phyloP scores from a whole-genome alignment of 768 basidiomycete genomes.

The Suillus subalutaceus region DNA sequence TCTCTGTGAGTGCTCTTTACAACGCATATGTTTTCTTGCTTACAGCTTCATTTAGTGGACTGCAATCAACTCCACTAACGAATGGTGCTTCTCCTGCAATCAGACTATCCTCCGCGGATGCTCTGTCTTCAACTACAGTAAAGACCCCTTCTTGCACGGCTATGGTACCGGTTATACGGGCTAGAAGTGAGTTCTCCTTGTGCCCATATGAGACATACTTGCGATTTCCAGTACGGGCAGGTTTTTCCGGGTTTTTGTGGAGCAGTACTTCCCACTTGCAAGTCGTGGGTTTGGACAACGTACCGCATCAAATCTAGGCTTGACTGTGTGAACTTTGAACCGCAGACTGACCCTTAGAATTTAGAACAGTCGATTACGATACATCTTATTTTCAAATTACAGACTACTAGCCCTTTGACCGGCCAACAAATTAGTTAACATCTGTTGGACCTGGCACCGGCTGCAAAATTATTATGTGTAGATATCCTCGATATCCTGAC shows the following conservation, averaged over 20 bases:
- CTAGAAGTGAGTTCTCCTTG: not conserved
- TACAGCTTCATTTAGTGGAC: slow-evolving; percentile 9
- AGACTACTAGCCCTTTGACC: not conserved
- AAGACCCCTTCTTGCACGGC: slow-evolving; percentile 12
- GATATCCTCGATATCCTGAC: not conserved
- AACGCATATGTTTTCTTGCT: not conserved
- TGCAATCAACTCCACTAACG: slow-evolving; percentile 17
- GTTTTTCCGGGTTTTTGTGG: not conserved
- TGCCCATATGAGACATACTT: not conserved
- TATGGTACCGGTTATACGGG: not conserved
- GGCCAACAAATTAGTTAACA: not conserved
- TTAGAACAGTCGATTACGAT: not conserved
- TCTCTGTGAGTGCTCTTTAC: slow-evolving; percentile 7
- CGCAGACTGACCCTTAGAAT: too few relatives aligned
- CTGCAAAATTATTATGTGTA: not conserved
- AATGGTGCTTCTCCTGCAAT: slow-evolving; percentile 23
- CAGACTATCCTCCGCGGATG: slow-evolving; percentile 14
- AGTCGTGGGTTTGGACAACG: not conserved
- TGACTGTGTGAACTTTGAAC: not conserved
- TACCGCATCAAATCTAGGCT: not conserved
- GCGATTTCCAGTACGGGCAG: not conserved
- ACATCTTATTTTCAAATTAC: not conserved
- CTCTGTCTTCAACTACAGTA: slow-evolving; percentile 14
- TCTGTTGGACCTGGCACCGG: not conserved
- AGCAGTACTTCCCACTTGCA: too few relatives aligned